Conservation (phyloP, 75 land plant genomes). For the Pinus taeda region DNA sequence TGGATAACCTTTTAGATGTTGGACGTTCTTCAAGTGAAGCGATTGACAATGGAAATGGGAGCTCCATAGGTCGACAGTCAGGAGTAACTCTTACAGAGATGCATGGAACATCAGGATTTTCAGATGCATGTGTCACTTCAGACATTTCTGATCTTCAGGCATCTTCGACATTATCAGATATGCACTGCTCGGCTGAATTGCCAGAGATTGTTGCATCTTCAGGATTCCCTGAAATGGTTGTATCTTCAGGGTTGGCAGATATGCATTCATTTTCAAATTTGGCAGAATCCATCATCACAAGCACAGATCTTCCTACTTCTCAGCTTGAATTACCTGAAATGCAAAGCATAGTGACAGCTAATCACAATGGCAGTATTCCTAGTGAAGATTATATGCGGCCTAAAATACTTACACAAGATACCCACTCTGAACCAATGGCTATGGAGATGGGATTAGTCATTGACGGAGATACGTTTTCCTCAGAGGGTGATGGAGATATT, state of each 20-base stretch:
- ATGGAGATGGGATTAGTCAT: conserved; percentile 24
- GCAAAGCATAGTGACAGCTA: conserved; percentile 19
- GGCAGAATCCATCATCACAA: conserved; percentile 3
- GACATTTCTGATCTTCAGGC: conserved; percentile 11
- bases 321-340: conserved; percentile 14
- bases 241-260: conserved; percentile 15
- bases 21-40: conserved; percentile 19
- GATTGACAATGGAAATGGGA: conserved; percentile 27
- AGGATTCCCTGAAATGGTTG: background rate
- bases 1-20: conserved; percentile 37
- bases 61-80: conserved; percentile 27
- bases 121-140: conserved; percentile 15
- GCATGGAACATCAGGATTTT: conserved; percentile 30
- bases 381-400: conserved; percentile 11
- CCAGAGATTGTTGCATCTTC: conserved; percentile 22
- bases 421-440: conserved; percentile 15
- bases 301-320: conserved; percentile 11
- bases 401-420: conserved; percentile 5
- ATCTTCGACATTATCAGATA: background rate
- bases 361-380: conserved; percentile 7
- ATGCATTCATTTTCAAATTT: conserved; percentile 2
- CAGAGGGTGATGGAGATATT: conserved; percentile 23
- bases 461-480: conserved; percentile 22
- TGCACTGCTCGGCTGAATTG: conserved; percentile 1
- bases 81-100: conserved; percentile 64